These are phyloP conservation scores for Leptomonas pyrrhocoris DNA, from an alignment of 208 protist species.

Conservation along the genomic window DNA sequence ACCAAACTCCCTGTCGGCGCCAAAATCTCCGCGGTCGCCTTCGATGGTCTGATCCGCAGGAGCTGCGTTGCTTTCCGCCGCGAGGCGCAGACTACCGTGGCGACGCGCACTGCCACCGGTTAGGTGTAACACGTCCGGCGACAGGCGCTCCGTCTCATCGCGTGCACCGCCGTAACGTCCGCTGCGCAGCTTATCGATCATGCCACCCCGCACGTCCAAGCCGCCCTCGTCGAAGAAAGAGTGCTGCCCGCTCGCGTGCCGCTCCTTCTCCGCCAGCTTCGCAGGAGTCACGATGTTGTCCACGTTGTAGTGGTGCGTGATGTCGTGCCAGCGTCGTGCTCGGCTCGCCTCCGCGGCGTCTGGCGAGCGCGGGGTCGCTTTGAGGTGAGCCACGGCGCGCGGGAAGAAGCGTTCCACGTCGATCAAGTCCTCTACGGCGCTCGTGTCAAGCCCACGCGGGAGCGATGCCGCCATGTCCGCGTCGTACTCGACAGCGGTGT, in stretches of 20 bases:
- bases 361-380: slow-evolving; percentile 24
- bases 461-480: background rate
- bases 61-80: slow-evolving; percentile 61
- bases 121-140: slow-evolving; percentile 78
- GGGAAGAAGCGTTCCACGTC: slow-evolving; percentile 84
- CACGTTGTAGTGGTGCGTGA: slow-evolving; percentile 54
- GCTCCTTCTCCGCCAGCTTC: slow-evolving; percentile 23
- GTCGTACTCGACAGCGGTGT: background rate
- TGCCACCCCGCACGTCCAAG: slow-evolving; percentile 66
- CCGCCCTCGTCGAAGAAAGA: slow-evolving; percentile 86
- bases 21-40: slow-evolving; percentile 32
- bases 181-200: slow-evolving; percentile 28
- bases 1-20: slow-evolving; percentile 49
- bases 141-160: slow-evolving; percentile 34
- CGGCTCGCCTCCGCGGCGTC: slow-evolving; percentile 41
- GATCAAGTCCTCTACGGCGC: slow-evolving; percentile 35
- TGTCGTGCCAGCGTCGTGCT: slow-evolving; percentile 53
- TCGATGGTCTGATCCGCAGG: slow-evolving; percentile 83
- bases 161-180: slow-evolving; percentile 11
- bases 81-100: slow-evolving; percentile 53
- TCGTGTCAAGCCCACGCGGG: slow-evolving; percentile 58
- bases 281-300: slow-evolving; percentile 45
- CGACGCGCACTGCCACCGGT: slow-evolving; percentile 57
- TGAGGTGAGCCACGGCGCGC: slow-evolving; percentile 68
- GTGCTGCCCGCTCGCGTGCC: slow-evolving; percentile 19